Conservation (phyloP, 1,284 basidiomycete genomes). For the Chiua sp. region DNA sequence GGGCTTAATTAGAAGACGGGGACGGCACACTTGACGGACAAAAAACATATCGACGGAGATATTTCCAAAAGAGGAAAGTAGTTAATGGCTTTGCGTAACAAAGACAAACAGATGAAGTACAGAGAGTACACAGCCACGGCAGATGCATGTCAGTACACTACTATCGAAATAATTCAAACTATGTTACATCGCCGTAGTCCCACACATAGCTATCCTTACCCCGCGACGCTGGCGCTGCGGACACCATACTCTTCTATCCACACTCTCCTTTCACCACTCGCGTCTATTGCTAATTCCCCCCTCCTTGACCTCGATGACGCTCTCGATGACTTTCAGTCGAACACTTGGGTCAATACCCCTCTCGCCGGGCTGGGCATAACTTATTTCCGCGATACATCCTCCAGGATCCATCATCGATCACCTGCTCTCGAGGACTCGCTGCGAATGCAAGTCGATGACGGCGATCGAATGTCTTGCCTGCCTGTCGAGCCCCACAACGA, state of each 20-base stretch:
- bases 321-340: slow-evolving; percentile 41
- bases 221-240: slow-evolving; percentile 39
- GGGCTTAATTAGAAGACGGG: slow-evolving; percentile 1
- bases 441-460: slow-evolving; percentile 14
- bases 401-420: background rate
- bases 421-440: slow-evolving; percentile 3
- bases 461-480: slow-evolving; percentile 1
- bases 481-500: background rate
- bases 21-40: background rate
- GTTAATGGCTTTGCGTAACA: slow-evolving; percentile 24
- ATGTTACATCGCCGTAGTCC: slow-evolving; percentile 35
- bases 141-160: background rate
- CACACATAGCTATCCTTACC: slow-evolving; percentile 27
- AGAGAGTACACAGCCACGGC: background rate
- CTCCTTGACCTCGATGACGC: background rate
- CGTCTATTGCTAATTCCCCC: slow-evolving; percentile 14
- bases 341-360: slow-evolving; percentile 28
- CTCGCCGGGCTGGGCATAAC: slow-evolving; percentile 39
- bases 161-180: slow-evolving; percentile 14
- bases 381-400: slow-evolving; percentile 7
- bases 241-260: slow-evolving; percentile 18
- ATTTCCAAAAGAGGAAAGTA: slow-evolving; percentile 19
- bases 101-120: slow-evolving; percentile 22
- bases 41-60: slow-evolving; percentile 26
- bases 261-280: slow-evolving; percentile 38